These are phyloP conservation scores for Linnemannia schmuckeri DNA, from an alignment of 192 early-diverging fungal species.

Conservation along the genomic window DNA sequence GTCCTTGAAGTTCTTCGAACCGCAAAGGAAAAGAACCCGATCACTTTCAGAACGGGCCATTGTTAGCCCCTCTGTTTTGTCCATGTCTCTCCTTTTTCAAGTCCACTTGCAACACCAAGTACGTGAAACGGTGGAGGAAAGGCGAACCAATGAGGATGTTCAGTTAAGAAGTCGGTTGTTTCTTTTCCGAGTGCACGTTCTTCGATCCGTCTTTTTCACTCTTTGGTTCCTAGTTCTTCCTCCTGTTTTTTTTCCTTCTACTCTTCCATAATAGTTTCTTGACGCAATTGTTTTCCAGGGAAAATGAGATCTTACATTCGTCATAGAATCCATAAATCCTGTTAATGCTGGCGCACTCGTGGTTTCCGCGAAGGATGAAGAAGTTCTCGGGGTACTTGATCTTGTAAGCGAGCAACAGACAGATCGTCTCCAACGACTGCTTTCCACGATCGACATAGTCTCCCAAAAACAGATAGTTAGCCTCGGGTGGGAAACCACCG, in stretches of 20 bases:
- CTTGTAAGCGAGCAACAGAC: constrained; percentile 96
- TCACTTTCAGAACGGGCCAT: neutral
- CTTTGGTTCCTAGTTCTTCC: neutral
- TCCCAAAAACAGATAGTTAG: constrained; percentile 97
- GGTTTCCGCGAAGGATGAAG: constrained; percentile 97
- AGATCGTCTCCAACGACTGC: constrained; percentile 97
- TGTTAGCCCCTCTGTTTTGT: neutral
- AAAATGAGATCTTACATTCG: constrained; percentile 78
- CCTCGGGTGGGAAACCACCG: constrained; percentile 95
- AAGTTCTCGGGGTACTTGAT: constrained; percentile 99
- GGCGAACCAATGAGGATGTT: neutral
- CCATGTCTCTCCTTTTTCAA: neutral
- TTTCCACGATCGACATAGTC: constrained; percentile 99
- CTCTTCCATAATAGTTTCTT: neutral
- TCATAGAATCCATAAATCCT: constrained; percentile 99
- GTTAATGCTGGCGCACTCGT: constrained; percentile 97
- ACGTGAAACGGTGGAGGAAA: neutral
- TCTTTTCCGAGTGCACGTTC: neutral
- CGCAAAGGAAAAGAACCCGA: neutral
- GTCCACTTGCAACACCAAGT: neutral
- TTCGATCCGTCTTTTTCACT: neutral
- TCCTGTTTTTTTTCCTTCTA: neutral
- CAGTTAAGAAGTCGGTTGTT: neutral
- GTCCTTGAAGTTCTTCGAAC: constrained; percentile 10
- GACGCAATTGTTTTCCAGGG: neutral